Percentiles rank a stretch among this genome's conserved stretches.
Conservation (phyloP, 495 filamentous ascomycete species). For the Collariella sp. region DNA sequence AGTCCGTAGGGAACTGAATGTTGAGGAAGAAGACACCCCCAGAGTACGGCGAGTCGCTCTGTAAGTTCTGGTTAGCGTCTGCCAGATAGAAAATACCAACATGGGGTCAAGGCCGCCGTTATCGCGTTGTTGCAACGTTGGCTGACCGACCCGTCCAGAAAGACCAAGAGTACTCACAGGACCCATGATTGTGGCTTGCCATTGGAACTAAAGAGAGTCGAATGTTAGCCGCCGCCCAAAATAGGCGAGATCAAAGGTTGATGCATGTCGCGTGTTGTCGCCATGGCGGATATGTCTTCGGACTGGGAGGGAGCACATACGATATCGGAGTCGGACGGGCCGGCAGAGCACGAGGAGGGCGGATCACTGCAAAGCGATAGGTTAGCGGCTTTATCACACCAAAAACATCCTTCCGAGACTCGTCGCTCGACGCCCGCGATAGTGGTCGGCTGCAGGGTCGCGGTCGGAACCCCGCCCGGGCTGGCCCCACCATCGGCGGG, state of each 20-base stretch:
- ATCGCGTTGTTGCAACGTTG: background rate
- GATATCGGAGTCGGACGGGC: slow-evolving; percentile 93
- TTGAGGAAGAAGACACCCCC: slow-evolving; percentile 96
- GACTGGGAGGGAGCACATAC: slow-evolving; percentile 48
- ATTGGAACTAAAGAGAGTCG: slow-evolving; percentile 70
- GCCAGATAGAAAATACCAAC: background rate
- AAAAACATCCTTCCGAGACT: background rate
- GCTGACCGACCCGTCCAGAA: background rate
- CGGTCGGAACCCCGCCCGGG: slow-evolving; percentile 15
- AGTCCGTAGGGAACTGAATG: slow-evolving; percentile 99
- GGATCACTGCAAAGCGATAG: slow-evolving; percentile 61
- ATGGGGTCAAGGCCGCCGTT: background rate
- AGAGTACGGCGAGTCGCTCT: slow-evolving; percentile 92
- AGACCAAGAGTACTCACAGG: slow-evolving; percentile 59
- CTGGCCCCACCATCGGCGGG: slow-evolving; percentile 19
- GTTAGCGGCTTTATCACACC: slow-evolving; percentile 33
- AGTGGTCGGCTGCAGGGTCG: background rate
- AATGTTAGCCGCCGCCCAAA: slow-evolving; percentile 23
- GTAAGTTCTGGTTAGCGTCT: slow-evolving; percentile 13
- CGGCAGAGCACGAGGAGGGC: slow-evolving; percentile 96
- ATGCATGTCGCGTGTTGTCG: background rate
- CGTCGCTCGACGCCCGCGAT: background rate
- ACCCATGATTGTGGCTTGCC: slow-evolving; percentile 99
- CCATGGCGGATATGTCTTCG: background rate
- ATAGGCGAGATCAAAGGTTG: background rate